Conservation (phyloP, 1,284 basidiomycete species). For the Phellopilus nigrolimitatus region DNA sequence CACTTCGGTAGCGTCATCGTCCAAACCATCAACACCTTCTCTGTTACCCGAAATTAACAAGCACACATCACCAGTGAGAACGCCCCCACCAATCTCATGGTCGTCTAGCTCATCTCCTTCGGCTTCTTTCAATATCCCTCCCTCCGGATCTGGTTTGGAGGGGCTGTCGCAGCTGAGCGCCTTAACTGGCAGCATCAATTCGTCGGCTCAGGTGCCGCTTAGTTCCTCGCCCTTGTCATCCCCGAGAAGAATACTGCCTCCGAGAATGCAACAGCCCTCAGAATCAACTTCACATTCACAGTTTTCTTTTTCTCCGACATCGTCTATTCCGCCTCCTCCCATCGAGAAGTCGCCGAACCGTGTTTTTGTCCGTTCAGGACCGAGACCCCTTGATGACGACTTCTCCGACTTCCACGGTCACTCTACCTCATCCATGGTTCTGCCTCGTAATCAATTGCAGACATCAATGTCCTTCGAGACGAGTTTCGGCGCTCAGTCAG, state of each 20-base stretch:
- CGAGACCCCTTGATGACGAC: constrained; percentile 24
- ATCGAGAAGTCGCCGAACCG: constrained; percentile 18
- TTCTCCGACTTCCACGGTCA: constrained; percentile 31
- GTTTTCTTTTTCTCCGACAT: neutral
- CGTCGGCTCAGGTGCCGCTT: neutral
- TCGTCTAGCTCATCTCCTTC: neutral
- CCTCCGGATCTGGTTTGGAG: neutral
- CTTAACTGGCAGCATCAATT: neutral
- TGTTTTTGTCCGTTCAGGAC: neutral
- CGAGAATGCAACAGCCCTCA: neutral
- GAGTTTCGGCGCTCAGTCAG: constrained; percentile 9
- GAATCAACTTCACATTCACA: neutral
- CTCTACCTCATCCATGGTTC: constrained; percentile 17
- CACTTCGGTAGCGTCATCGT: constrained; percentile 15
- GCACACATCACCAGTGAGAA: neutral
- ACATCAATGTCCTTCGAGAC: constrained; percentile 7
- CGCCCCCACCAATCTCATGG: neutral
- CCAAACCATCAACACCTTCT: constrained; percentile 27
- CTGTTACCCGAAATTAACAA: constrained; percentile 12
- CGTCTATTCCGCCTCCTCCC: constrained; percentile 10
- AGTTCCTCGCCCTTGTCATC: neutral
- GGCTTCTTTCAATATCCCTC: neutral
- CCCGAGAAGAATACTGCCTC: neutral
- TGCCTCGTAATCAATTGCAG: neutral
- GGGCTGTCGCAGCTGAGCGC: neutral